phyloP scores from a whole-genome alignment of 2,329 filamentous ascomycete genomes.

The Pyricularia sp. region DNA sequence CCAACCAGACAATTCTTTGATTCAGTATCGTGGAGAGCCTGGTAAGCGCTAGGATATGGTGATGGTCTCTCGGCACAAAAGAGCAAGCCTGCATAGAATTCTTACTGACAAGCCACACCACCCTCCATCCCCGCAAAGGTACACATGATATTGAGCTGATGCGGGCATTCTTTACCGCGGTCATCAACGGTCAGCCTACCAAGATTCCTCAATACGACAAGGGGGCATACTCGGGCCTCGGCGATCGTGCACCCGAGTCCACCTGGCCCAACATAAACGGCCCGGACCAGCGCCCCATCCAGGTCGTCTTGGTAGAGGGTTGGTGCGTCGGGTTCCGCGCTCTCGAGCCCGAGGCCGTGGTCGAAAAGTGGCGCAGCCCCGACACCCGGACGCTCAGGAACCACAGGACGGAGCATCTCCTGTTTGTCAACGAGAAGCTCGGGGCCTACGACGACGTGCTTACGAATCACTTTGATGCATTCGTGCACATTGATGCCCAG shows the following conservation, averaged over 20 bases:
- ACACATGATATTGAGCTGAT: slow-evolving; percentile 65
- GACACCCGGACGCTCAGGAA: slow-evolving; percentile 29
- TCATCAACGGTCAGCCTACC: slow-evolving; percentile 39
- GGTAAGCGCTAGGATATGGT: slow-evolving; percentile 27
- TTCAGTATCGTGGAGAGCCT: slow-evolving; percentile 74
- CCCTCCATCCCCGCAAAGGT: slow-evolving; percentile 7
- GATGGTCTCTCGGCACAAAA: no score
- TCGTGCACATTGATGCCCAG: slow-evolving; percentile 54
- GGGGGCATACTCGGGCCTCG: slow-evolving; percentile 59
- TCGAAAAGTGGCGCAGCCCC: slow-evolving; percentile 34
- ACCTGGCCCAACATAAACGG: slow-evolving; percentile 49
- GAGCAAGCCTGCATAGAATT: background rate
- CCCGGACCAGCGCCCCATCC: slow-evolving; percentile 32
- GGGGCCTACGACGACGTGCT: slow-evolving; percentile 30
- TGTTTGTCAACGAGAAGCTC: slow-evolving; percentile 36
- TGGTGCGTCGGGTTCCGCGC: slow-evolving; percentile 82
- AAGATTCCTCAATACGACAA: slow-evolving; percentile 72
- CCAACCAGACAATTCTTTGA: slow-evolving; percentile 58
- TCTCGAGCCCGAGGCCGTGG: slow-evolving; percentile 35
- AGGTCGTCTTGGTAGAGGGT: slow-evolving; percentile 72
- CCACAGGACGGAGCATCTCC: slow-evolving; percentile 35
- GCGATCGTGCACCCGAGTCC: slow-evolving; percentile 54
- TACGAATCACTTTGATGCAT: slow-evolving; percentile 37
- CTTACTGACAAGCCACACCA: background rate
- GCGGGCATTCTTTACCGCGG: slow-evolving; percentile 43